Evolutionary conservation across 2,329 filamentous ascomycete genomes (phyloP), one percentile per base, ranked within the genome.

Genomic region (Penicillium verrucosum): DNA sequence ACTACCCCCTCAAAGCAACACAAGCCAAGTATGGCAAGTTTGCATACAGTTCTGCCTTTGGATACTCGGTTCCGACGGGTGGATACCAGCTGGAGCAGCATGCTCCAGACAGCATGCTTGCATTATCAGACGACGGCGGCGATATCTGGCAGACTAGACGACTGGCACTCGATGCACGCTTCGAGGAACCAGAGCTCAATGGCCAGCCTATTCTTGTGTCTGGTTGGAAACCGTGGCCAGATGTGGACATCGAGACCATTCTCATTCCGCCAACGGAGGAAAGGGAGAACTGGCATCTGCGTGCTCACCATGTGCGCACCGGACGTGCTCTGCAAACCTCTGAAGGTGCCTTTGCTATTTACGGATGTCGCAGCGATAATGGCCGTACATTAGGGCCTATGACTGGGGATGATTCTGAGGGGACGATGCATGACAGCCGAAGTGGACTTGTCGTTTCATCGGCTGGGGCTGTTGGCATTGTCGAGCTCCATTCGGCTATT

Each of bases 21-120:
- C 89, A 92, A 70, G 88, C 89, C 59, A 92, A 92, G 68, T 92
- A 92, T 71, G 89, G 89, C 45, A 83, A 85, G 58, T 92, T 92
- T 68, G 88, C 88, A 6, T 92, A 92, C 44, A 89, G 85, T 67
- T 86, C 87, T 51, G 83, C 87, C 0, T 92, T 89, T 70, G 88
- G 81, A 21, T 92, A 92, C 75, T 89, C 86, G 0, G 89, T 92
- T 0, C 88, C 89, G 0, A 89, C 89, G 0, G 89, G 89, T 0
- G 81, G 85, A 18, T 89, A 90, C 71, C 87, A 87, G 0, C 81
- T 92, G 1, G 88, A 91, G 70, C 89, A 91, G 67, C 89, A 87
- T 68, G 87, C 89, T 0, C 82, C 90, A 1, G 89, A 90, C 54
- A 89, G 86, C 5, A 87, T 90, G 65, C 81, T 93, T 2, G 89